A percentile compares a stretch with the other conserved stretches of the same genome.
Conservation (phyloP, 2,329 filamentous ascomycete species). For the Cladobotryum mycophilum region DNA sequence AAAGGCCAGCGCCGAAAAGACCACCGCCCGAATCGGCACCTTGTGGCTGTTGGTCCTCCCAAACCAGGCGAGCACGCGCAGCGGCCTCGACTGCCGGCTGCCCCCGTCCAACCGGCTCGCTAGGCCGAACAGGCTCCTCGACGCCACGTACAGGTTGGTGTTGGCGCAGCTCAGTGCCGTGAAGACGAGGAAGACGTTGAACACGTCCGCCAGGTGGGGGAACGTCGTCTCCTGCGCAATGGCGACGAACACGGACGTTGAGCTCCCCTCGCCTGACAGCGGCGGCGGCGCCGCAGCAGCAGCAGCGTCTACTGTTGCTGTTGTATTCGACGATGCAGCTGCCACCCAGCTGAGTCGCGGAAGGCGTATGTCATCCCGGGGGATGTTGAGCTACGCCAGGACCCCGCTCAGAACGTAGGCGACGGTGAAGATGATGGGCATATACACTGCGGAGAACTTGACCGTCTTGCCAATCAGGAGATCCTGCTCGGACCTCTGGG, state of each 20-base stretch:
- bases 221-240: slow-evolving; percentile 17
- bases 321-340: background rate
- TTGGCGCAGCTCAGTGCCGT: slow-evolving; percentile 27
- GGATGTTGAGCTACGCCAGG: slow-evolving; percentile 21
- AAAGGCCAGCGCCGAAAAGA: slow-evolving; percentile 32
- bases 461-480: slow-evolving; percentile 20
- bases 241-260: slow-evolving; percentile 21
- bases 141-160: slow-evolving; percentile 30
- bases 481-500: background rate
- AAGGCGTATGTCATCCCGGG: slow-evolving; percentile 15
- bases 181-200: slow-evolving; percentile 29
- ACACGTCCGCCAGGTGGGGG: slow-evolving; percentile 18
- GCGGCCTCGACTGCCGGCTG: slow-evolving; percentile 17
- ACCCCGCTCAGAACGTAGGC: slow-evolving; percentile 22
- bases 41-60: slow-evolving; percentile 24
- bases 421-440: slow-evolving; percentile 20
- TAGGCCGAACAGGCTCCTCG: slow-evolving; percentile 27
- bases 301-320: no score
- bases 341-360: slow-evolving; percentile 20
- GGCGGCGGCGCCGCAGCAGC: no score
- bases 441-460: slow-evolving; percentile 20
- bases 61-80: slow-evolving; percentile 24
- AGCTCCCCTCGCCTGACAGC: background rate
- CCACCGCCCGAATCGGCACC: slow-evolving; percentile 32
- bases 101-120: slow-evolving; percentile 24